Evolutionary conservation across 176 grass and related monocot genomes (phyloP).

Genomic region (Olyra latifolia): DNA sequence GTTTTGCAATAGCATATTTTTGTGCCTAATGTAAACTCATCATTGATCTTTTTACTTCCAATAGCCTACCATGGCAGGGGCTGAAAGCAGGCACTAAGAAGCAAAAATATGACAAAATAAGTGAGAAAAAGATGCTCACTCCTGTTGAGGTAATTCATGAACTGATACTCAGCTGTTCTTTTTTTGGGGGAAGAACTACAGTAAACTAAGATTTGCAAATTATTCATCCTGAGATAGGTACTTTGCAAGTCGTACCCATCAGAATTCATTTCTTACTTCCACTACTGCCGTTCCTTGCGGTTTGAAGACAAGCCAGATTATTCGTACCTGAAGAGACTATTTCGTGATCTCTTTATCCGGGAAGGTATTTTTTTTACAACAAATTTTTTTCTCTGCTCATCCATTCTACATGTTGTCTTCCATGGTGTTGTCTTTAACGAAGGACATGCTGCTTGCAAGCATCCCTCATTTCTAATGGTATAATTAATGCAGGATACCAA

Average conservation of each 20-base stretch:
- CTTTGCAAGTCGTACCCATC: slow-evolving; percentile 82
- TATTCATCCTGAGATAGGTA: slow-evolving; percentile 40
- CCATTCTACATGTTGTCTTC: neutral
- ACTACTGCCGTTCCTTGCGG: slow-evolving; percentile 74
- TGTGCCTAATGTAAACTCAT: neutral
- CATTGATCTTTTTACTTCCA: slow-evolving; percentile 5
- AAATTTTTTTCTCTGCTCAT: neutral
- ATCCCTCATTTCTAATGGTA: neutral
- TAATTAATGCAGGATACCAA: slow-evolving; percentile 54
- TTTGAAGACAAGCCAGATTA: slow-evolving; percentile 92
- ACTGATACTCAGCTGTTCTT: neutral
- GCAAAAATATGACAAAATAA: slow-evolving; percentile 88
- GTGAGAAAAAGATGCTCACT: slow-evolving; percentile 89
- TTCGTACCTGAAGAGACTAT: slow-evolving; percentile 69
- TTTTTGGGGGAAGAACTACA: neutral
- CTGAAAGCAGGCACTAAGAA: slow-evolving; percentile 87
- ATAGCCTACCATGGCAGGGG: slow-evolving; percentile 81
- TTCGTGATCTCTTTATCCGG: slow-evolving; percentile 73
- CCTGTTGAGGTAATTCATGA: slow-evolving; percentile 61
- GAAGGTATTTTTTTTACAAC: slow-evolving; percentile 43
- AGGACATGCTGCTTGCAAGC: neutral
- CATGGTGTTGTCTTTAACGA: neutral
- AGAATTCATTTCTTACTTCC: slow-evolving; percentile 80
- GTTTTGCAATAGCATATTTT: neutral
- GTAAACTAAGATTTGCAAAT: slow-evolving; percentile 4